These are phyloP conservation scores for Gynostemma pentaphyllum DNA, from an alignment of 306 rosid genomes.

Conservation along the genomic window DNA sequence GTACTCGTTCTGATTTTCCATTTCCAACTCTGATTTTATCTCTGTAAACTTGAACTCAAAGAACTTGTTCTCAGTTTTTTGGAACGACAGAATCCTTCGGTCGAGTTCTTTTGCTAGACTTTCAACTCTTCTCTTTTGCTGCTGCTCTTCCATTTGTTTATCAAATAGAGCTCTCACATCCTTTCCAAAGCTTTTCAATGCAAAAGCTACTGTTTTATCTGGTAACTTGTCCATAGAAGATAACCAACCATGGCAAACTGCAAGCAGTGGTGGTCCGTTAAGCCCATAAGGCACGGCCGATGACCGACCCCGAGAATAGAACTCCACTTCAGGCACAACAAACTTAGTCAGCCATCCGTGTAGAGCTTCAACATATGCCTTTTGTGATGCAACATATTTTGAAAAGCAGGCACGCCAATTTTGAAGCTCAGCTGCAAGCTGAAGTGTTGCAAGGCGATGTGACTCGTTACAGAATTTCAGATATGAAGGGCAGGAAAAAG, in stretches of 20 bases:
- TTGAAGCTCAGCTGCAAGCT: conserved; percentile 72
- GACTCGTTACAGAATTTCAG: conserved; percentile 68
- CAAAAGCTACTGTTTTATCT: conserved; percentile 38
- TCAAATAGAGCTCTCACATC: conserved; percentile 54
- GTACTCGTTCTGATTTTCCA: conserved; percentile 31
- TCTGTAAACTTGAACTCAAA: conserved; percentile 41
- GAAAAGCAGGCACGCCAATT: conserved; percentile 60
- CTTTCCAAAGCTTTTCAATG: conserved; percentile 51
- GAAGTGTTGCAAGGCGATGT: conserved; percentile 64
- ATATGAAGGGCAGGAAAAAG: conserved; percentile 42
- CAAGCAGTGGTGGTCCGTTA: conserved; percentile 64
- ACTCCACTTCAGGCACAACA: conserved; percentile 59
- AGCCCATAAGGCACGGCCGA: conserved; percentile 30
- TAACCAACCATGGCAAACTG: conserved; percentile 69
- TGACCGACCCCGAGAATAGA: conserved; percentile 49
- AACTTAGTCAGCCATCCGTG: conserved; percentile 85
- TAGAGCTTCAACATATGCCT: conserved; percentile 70
- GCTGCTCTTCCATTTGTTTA: conserved; percentile 78
- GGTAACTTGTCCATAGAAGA: conserved; percentile 61
- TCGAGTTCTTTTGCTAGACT: conserved; percentile 52
- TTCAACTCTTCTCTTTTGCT: conserved; percentile 77
- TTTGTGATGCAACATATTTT: conserved; percentile 63
- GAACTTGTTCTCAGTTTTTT: conserved; percentile 44
- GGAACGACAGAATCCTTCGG: conserved; percentile 29
- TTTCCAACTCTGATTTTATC: conserved; percentile 24